These are phyloP conservation scores for Lupinus albus DNA, from an alignment of 306 rosid genomes.

Conservation along the genomic window DNA sequence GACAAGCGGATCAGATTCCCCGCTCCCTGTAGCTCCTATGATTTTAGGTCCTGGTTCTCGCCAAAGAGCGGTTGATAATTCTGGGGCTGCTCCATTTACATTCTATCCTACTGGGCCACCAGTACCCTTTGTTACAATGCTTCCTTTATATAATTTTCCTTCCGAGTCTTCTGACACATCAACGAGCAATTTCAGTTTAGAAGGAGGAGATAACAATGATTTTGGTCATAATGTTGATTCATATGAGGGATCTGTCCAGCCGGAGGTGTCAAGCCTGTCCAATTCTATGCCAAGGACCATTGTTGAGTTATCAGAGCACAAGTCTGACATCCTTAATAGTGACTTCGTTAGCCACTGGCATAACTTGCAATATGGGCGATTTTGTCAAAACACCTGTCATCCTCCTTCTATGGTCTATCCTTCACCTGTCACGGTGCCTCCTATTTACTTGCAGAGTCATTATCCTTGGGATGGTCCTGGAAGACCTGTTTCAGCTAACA, in stretches of 20 bases:
- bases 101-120: conserved; percentile 99
- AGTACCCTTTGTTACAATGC: conserved; percentile 83
- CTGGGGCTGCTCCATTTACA: conserved; percentile 63
- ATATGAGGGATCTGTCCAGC: conserved; percentile 57
- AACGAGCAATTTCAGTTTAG: conserved; percentile 57
- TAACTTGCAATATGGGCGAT: conserved; percentile 79
- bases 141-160: conserved; percentile 70
- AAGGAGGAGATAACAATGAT: conserved; percentile 62
- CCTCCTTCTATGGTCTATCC: conserved; percentile 60
- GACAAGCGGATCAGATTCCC: conserved; percentile 75
- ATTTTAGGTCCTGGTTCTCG: conserved; percentile 72
- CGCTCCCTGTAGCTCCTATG: conserved; percentile 65
- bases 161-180: conserved; percentile 67
- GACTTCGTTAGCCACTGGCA: conserved; percentile 83
- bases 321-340: conserved; percentile 80
- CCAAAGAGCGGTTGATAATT: conserved; percentile 67
- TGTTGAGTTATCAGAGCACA: conserved; percentile 57
- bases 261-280: conserved; percentile 60
- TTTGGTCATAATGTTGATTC: conserved; percentile 68
- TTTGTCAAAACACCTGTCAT: conserved; percentile 64
- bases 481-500: conserved; percentile 76
- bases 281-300: conserved; percentile 52
- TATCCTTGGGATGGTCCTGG: conserved; percentile 94
- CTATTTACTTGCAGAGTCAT: conserved; percentile 79
- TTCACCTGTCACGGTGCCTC: conserved; percentile 70